Conservation (phyloP, 2,329 filamentous ascomycete species). For the Pseudocercospora eumusae region DNA sequence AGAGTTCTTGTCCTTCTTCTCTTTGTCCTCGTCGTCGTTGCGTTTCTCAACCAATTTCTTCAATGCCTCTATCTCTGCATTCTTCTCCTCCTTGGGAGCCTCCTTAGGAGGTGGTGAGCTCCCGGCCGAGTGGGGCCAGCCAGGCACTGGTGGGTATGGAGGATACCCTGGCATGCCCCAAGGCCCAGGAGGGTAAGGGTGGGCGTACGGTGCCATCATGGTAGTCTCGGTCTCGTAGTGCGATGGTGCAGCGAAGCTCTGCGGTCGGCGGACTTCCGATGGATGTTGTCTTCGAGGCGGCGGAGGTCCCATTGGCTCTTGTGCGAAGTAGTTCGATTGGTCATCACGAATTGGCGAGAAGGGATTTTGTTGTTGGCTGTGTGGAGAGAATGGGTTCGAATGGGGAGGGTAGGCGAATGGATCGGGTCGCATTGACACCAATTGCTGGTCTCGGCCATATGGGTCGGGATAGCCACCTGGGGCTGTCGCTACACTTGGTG, state of each 20-base stretch:
- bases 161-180: conserved; percentile 28
- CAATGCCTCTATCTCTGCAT: conserved; percentile 29
- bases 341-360: conserved; percentile 37
- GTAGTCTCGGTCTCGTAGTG: conserved; percentile 33
- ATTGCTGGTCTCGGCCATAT: conserved; percentile 31
- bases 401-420: conserved; percentile 42
- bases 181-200: conserved; percentile 24
- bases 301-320: conserved; percentile 31
- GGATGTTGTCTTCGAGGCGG: conserved; percentile 31
- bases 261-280: conserved; percentile 31
- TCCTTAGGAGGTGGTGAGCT: conserved; percentile 37
- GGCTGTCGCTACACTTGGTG: conserved; percentile 34
- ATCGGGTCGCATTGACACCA: conserved; percentile 39
- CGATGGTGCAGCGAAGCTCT: conserved; percentile 36
- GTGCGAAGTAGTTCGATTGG: conserved; percentile 42
- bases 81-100: conserved; percentile 23
- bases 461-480: conserved; percentile 28
- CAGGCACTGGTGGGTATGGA: conserved; percentile 25
- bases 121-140: conserved; percentile 29
- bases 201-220: conserved; percentile 33
- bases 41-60: conserved; percentile 30
- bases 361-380: conserved; percentile 31
- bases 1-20: conserved; percentile 29
- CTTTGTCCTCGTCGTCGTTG: conserved; percentile 23
- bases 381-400: conserved; percentile 44